Evolutionary conservation across 2,329 filamentous ascomycete species (phyloP).

Genomic region (Aspergillus ruber): DNA sequence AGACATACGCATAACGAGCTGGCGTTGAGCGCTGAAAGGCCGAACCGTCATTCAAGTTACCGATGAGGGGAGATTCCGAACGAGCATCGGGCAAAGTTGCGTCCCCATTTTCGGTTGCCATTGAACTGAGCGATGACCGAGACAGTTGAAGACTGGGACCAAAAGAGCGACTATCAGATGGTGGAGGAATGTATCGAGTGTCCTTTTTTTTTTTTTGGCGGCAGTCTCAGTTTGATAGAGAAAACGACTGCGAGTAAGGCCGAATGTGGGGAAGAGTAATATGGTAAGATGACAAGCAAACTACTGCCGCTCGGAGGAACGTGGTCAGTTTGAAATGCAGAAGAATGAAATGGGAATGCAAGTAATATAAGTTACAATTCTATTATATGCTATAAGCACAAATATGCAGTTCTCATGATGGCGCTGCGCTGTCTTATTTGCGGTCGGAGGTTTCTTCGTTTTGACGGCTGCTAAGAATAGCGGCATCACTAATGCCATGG

Average conservation of each 20-base stretch:
- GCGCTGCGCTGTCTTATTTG: neutral
- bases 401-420: too few species aligned
- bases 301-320: neutral
- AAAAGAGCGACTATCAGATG: neutral
- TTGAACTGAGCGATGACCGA: constrained; percentile 10
- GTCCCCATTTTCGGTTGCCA: constrained; percentile 17
- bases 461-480: neutral
- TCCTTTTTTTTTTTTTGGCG: neutral
- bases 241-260: constrained; percentile 12
- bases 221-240: constrained; percentile 1
- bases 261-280: constrained; percentile 14
- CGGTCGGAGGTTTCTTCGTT: neutral
- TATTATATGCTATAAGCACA: neutral
- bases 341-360: neutral
- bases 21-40: constrained; percentile 11
- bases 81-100: constrained; percentile 12
- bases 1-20: constrained; percentile 22
- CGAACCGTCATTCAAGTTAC: constrained; percentile 7
- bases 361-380: neutral
- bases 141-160: neutral
- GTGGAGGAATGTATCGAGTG: neutral
- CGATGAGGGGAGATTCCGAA: constrained; percentile 5
- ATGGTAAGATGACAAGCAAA: neutral
- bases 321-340: neutral
- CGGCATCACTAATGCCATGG: neutral